Percentiles rank a stretch among this genome's conserved stretches.
Conservation (phyloP, 1,284 basidiomycete species). For the Inonotus hispidus region DNA sequence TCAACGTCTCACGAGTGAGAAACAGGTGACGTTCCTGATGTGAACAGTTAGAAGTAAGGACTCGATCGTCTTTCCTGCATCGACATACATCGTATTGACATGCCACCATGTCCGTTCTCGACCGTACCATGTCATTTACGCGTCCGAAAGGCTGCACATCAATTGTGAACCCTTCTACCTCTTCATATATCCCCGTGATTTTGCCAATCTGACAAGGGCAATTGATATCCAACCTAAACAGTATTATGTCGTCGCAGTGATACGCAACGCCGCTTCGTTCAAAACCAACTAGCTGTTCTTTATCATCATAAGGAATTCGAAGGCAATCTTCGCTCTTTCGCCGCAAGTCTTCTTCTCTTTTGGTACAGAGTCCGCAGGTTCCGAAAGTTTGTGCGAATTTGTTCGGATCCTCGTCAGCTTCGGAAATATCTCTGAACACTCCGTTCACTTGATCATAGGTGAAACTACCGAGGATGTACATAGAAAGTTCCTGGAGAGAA, state of each 20-base stretch:
- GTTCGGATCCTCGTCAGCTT: conserved; percentile 18
- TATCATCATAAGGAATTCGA: not conserved
- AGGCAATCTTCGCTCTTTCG: not conserved
- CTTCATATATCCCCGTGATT: conserved; percentile 5
- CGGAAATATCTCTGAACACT: conserved; percentile 30
- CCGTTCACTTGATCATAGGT: conserved; percentile 27
- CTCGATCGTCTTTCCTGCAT: not conserved
- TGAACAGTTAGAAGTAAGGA: not conserved
- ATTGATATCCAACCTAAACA: not conserved
- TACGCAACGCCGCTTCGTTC: not conserved
- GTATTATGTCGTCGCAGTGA: conserved; percentile 9
- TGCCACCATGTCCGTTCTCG: not conserved
- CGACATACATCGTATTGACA: conserved; percentile 11
- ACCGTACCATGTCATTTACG: conserved; percentile 5
- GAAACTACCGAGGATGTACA: conserved; percentile 22
- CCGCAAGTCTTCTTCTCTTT: not conserved
- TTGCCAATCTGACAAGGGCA: conserved; percentile 9
- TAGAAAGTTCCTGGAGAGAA: conserved; percentile 1
- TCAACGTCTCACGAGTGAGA: conserved; percentile 41
- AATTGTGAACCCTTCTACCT: not conserved
- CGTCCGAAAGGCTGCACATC: conserved; percentile 3
- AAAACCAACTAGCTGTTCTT: not conserved
- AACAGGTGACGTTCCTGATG: conserved; percentile 46
- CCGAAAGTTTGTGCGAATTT: not conserved
- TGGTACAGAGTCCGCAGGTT: conserved; percentile 1